Conservation (phyloP, 768 basidiomycete genomes). For the Lentinula sp. region DNA sequence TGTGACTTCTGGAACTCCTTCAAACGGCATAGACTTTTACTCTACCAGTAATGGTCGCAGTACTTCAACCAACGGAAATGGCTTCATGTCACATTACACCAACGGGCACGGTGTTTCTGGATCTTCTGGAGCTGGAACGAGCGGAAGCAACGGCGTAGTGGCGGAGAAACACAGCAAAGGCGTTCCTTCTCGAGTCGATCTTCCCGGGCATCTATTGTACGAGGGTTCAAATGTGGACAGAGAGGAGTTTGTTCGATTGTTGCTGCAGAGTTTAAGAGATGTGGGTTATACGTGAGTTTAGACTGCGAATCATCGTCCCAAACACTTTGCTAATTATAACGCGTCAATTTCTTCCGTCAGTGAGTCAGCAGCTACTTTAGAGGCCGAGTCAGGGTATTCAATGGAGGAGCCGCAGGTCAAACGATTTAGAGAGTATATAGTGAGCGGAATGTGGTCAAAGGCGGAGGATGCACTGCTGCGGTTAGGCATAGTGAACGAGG, state of each 20-base stretch:
- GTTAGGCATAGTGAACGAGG: slow-evolving; percentile 64
- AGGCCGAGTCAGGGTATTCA: slow-evolving; percentile 88
- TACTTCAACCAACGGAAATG: slow-evolving; percentile 34
- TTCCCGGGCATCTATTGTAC: slow-evolving; percentile 72
- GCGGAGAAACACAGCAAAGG: slow-evolving; percentile 40
- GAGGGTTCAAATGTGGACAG: slow-evolving; percentile 76
- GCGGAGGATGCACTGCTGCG: slow-evolving; percentile 65
- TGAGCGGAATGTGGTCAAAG: slow-evolving; percentile 75
- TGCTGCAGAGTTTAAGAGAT: slow-evolving; percentile 85
- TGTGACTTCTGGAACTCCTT: slow-evolving; percentile 38
- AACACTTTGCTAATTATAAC: neutral
- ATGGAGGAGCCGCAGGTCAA: slow-evolving; percentile 76
- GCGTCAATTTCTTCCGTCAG: slow-evolving; percentile 30
- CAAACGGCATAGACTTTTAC: slow-evolving; percentile 39
- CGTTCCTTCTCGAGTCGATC: slow-evolving; percentile 52
- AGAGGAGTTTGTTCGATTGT: slow-evolving; percentile 86
- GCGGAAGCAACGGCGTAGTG: slow-evolving; percentile 40
- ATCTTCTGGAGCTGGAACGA: slow-evolving; percentile 18
- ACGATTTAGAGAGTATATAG: slow-evolving; percentile 73
- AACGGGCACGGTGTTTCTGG: slow-evolving; percentile 37
- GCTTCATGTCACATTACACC: slow-evolving; percentile 18
- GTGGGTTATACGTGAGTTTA: slow-evolving; percentile 67
- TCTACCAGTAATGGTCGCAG: slow-evolving; percentile 29
- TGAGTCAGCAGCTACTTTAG: slow-evolving; percentile 82
- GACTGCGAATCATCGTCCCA: neutral